Evolutionary conservation across 768 basidiomycete species (phyloP), one percentile per base, ranked within the genome.

Genomic region (Scleroderma bovista): DNA sequence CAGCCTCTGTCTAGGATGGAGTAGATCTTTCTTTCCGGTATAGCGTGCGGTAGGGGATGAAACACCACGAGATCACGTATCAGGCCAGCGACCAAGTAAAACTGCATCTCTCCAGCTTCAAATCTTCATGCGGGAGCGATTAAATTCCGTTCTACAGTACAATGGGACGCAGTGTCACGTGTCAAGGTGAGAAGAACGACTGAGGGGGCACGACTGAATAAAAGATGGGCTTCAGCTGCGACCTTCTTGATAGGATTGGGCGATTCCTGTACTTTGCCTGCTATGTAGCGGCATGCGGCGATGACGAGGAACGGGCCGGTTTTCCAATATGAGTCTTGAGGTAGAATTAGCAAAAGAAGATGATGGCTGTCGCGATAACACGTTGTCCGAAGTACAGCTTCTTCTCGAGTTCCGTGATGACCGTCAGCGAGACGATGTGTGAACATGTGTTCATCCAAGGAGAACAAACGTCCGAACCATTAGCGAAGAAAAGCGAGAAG

Each of bases 61-160:
- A 93, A 97, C 9, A 97, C 79, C 48, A 84, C 79, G 38, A 99
- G 72, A 67, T 98, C 92, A 60, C 95, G 97, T 65, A 96, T 93
- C 23, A 98, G 79, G 63, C 98, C 94, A 61, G 92, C 92, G 22
- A 99, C 85, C 11, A 98, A 83, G 70, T 95, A 98, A 71, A 98
- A 98, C 64, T 98, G 95, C 94, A 97, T 97, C 66, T 99, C 96
- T 3, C 96, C 15, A 99, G 74, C 61, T 92, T 93, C 11, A 86
- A 80, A 59, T 94, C 88, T 62, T 96, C 93, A 0, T 86, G 78
- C 0, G 88, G 82, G 61, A 96, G 95, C n/a, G 77, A 69, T 61
- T 88, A 86, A 62, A 87, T 73, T 5, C 77, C 80, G 80, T 47
- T 76, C 79, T 83, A 44, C 4, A 29, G 15, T 24, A 49, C 9